Conservation (phyloP, 2,329 filamentous ascomycete genomes). For the Fusarium metavorans region DNA sequence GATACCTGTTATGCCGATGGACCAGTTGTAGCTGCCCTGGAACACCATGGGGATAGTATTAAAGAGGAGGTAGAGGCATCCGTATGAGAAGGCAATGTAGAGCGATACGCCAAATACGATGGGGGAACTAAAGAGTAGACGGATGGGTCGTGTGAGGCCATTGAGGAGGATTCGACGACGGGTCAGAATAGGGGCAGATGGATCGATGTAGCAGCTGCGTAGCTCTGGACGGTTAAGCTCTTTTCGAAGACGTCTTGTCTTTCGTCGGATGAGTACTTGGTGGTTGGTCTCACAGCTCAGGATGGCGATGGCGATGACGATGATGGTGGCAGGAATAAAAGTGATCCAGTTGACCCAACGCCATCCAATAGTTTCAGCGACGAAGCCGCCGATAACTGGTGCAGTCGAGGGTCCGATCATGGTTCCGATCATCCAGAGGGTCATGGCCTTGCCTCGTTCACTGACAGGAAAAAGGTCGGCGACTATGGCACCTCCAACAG, state of each 20-base stretch:
- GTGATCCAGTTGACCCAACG: constrained; percentile 66
- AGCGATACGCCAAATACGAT: constrained; percentile 60
- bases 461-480: constrained; percentile 65
- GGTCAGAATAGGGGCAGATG: constrained; percentile 36
- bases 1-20: constrained; percentile 59
- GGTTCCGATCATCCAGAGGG: constrained; percentile 67
- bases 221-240: constrained; percentile 58
- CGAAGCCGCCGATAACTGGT: constrained; percentile 62
- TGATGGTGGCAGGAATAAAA: constrained; percentile 56
- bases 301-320: constrained; percentile 42
- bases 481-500: constrained; percentile 67
- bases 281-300: constrained; percentile 56
- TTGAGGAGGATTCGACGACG: constrained; percentile 54
- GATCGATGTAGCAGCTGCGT: constrained; percentile 60
- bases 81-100: constrained; percentile 65
- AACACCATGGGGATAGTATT: constrained; percentile 66
- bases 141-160: constrained; percentile 64
- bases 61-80: constrained; percentile 66
- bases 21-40: constrained; percentile 59
- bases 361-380: constrained; percentile 63
- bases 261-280: constrained; percentile 63
- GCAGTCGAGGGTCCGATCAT: constrained; percentile 66
- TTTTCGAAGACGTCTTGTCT: constrained; percentile 57
- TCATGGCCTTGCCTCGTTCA: constrained; percentile 61
- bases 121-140: constrained; percentile 63